Base-by-base conservation (phyloP, 306 rosid genomes). In the Casuarina glauca region DNA sequence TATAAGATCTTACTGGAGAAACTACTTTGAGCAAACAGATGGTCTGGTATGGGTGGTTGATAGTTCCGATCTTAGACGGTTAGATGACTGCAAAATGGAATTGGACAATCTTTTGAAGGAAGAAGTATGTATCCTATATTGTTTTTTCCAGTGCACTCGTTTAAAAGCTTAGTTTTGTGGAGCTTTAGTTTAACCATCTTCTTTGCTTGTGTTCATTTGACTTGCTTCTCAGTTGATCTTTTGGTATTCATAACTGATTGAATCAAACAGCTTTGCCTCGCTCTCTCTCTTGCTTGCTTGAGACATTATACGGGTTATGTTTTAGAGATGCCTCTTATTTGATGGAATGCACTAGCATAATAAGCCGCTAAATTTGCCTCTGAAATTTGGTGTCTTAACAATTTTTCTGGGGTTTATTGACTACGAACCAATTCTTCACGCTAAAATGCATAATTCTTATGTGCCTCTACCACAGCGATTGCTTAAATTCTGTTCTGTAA, bases 11-110 rank as follows among this genome's bases (percentile, higher is more conserved):
- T 94, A 91, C 63, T 90, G 97, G 96, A 89, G 97, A 84, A 89
- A 94, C 89, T 94, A 94, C 84, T 91, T 89, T 81, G 96, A 94
- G 94, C 93, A 88, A 63, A 94, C 96, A 35, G 96, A 94, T 85
- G 98, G 97, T 67, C 79, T 94, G 69, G 94, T 94, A 20, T 91
- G 98, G 98, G 97, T 94, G 3, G 97, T 90, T 79, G 97, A 90
- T 76, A 90, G 97, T 83, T 93, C 97, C 0, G 97, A 93, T 87
- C 90, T 93, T 54, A 85, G 96, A 79, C 80, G 97, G 86, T 78
- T 93, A 84, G 96, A 90, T 70, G 98, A 93, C 84, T 93, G 98
- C 91, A 93, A 86, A 84, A 77, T 83, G 82, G 97, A 93, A 81
- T 72, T 93, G 16, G 96, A 93, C 82, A 93, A 89, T 81, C 97